A percentile compares a stretch with the other conserved stretches of the same genome.
phyloP scores from a whole-genome alignment of 2,329 filamentous ascomycete species.

The Alternaria ventricosa region DNA sequence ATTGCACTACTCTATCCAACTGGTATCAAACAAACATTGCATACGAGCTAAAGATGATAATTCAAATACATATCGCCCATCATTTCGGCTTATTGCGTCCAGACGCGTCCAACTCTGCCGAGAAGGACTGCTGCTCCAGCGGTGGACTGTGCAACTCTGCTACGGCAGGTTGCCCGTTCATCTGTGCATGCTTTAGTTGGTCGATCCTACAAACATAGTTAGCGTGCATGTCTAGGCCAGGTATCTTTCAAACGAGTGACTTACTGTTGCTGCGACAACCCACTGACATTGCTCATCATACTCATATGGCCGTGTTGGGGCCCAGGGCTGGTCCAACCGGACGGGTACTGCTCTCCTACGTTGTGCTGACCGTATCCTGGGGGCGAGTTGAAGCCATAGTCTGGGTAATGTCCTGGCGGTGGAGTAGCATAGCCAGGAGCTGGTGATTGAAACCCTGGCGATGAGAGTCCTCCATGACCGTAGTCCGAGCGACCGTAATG shows the following conservation, averaged over 20 bases:
- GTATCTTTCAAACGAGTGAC: slow-evolving; percentile 1
- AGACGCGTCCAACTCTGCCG: slow-evolving; percentile 36
- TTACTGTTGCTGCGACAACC: slow-evolving; percentile 35
- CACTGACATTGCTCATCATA: slow-evolving; percentile 24
- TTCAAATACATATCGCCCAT: background rate
- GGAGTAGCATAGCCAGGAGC: slow-evolving; percentile 10
- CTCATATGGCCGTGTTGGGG: slow-evolving; percentile 25
- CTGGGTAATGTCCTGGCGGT: slow-evolving; percentile 14
- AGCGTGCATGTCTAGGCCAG: background rate
- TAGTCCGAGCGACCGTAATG: slow-evolving; percentile 2
- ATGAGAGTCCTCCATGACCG: slow-evolving; percentile 11
- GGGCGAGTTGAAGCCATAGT: slow-evolving; percentile 19
- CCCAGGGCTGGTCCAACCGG: slow-evolving; percentile 28
- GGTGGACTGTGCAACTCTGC: slow-evolving; percentile 34
- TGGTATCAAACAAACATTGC: background rate
- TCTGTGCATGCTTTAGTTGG: slow-evolving; percentile 27
- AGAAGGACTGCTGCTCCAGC: slow-evolving; percentile 27
- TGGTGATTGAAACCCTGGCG: slow-evolving; percentile 3
- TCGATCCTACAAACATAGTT: slow-evolving; percentile 20
- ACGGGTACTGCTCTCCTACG: slow-evolving; percentile 30
- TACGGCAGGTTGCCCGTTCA: slow-evolving; percentile 6
- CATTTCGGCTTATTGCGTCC: slow-evolving; percentile 8
- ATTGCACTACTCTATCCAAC: background rate
- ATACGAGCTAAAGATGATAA: background rate
- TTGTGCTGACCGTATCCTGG: slow-evolving; percentile 35